Evolutionary conservation across 495 filamentous ascomycete species (phyloP).

Genomic region (Penicillium tannophilum): DNA sequence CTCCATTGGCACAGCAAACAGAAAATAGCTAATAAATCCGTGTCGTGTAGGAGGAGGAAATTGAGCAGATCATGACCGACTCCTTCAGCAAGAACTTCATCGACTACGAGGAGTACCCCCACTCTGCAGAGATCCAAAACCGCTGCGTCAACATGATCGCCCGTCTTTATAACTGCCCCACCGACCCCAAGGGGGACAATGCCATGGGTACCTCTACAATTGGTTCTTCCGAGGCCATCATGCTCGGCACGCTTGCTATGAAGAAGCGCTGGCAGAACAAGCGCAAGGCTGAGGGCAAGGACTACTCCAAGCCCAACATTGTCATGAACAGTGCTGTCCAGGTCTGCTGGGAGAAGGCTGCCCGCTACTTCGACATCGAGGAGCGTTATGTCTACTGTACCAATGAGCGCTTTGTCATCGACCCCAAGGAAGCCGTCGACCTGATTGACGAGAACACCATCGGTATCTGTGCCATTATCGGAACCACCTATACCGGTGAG

Average conservation of each 20-base stretch:
- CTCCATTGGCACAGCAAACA: neutral
- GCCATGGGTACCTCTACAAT: conserved; percentile 85
- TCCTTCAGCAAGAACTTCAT: conserved; percentile 91
- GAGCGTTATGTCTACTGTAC: conserved; percentile 89
- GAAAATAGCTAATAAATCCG: neutral
- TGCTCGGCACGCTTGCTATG: conserved; percentile 88
- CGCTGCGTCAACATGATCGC: conserved; percentile 92
- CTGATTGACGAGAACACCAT: conserved; percentile 96
- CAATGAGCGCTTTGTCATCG: conserved; percentile 78
- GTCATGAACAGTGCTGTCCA: conserved; percentile 92
- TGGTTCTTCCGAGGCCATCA: conserved; percentile 86
- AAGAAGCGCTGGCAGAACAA: conserved; percentile 93
- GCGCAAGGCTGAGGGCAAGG: conserved; percentile 75
- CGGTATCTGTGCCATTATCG: conserved; percentile 85
- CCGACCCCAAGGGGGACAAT: conserved; percentile 46
- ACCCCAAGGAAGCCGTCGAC: conserved; percentile 77
- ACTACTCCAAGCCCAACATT: conserved; percentile 76
- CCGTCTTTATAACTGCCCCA: conserved; percentile 78
- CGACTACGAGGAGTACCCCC: conserved; percentile 91
- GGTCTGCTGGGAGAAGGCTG: conserved; percentile 95
- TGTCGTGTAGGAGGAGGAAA: conserved; percentile 72
- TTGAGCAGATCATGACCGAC: conserved; percentile 87
- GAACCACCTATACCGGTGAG: conserved; percentile 93
- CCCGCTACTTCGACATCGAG: conserved; percentile 92
- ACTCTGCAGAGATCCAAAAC: conserved; percentile 87